These are phyloP conservation scores for Backusella luteola DNA, from an alignment of 192 early-diverging fungal genomes.

Conservation along the genomic window DNA sequence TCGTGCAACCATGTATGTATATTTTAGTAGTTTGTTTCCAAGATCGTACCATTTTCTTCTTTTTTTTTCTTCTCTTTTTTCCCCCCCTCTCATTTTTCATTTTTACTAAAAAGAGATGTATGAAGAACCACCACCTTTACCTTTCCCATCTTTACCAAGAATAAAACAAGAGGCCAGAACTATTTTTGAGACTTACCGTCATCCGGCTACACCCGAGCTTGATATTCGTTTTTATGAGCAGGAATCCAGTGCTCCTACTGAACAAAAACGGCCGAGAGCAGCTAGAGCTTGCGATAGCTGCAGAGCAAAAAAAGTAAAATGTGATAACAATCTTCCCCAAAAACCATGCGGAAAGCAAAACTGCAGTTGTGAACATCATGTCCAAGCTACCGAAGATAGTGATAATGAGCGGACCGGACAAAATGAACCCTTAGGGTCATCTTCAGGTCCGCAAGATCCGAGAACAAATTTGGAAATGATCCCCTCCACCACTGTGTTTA, in stretches of 20 bases:
- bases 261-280: not conserved
- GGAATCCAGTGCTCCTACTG: not conserved
- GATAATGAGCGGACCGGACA: not conserved
- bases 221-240: not conserved
- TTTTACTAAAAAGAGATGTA: conserved; percentile 5
- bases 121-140: conserved; percentile 16
- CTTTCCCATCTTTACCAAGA: conserved; percentile 13
- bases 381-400: not conserved
- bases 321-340: not conserved
- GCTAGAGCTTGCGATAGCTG: not conserved
- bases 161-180: conserved; percentile 10
- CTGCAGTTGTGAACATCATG: not conserved
- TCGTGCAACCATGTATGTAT: conserved; percentile 4
- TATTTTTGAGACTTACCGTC: not conserved
- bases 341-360: not conserved
- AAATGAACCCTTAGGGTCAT: not conserved
- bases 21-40: not conserved
- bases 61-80: not conserved
- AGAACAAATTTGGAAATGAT: not conserved
- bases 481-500: not conserved
- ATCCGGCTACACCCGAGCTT: not conserved
- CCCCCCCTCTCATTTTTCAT: not conserved
- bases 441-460: not conserved
- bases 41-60: not conserved
- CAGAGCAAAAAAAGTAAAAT: not conserved